These are phyloP conservation scores for Mucor indicus DNA, from an alignment of 371 early-diverging fungal genomes.

Conservation along the genomic window DNA sequence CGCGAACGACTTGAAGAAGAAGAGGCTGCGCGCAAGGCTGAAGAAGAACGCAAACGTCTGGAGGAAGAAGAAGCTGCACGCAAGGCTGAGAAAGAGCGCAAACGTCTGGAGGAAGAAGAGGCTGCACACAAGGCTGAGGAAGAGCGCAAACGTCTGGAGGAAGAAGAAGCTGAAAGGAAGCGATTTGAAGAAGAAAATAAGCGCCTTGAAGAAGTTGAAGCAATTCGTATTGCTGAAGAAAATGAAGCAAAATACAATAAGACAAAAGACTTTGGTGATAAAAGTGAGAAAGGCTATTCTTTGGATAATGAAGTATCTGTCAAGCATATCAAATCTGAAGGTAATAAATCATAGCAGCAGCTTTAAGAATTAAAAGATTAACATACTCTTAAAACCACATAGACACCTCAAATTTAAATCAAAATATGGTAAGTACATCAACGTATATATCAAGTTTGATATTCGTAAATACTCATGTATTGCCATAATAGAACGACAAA, in stretches of 20 bases:
- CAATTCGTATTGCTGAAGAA: neutral
- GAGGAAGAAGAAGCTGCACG: slow-evolving; percentile 1
- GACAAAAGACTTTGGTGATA: neutral
- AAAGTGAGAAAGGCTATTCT: neutral
- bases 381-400: too few species aligned
- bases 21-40: neutral
- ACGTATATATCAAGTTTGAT: too few species aligned
- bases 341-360: too few species aligned
- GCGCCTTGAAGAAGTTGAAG: neutral
- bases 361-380: too few species aligned
- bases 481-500: too few species aligned
- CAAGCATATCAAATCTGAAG: too few species aligned
- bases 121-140: slow-evolving; percentile 1
- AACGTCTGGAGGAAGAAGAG: slow-evolving; percentile 1
- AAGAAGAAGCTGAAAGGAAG: neutral
- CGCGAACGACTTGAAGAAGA: neutral
- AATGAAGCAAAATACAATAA: neutral
- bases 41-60: neutral
- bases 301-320: neutral
- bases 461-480: too few species aligned
- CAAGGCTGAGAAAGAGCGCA: neutral
- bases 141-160: neutral
- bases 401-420: too few species aligned
- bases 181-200: neutral
- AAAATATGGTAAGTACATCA: too few species aligned